phyloP scores from a whole-genome alignment of 2,329 filamentous ascomycete species.

The Neoascochyta sp. region DNA sequence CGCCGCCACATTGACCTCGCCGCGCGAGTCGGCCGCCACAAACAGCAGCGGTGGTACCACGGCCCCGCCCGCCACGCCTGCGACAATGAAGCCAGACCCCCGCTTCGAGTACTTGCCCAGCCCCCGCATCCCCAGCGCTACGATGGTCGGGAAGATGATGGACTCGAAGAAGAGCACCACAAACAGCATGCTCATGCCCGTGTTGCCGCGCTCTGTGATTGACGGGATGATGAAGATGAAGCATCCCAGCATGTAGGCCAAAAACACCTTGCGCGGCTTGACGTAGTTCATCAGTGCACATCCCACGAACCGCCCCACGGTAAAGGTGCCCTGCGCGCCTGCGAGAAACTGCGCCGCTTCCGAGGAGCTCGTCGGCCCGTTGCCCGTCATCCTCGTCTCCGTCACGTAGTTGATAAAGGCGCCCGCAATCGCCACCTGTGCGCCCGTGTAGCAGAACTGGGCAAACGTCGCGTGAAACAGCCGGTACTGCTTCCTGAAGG shows the following conservation, averaged over 20 bases:
- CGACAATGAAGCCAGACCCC: constrained; percentile 69
- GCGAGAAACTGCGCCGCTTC: constrained; percentile 66
- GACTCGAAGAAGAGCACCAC: constrained; percentile 78
- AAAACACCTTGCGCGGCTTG: constrained; percentile 66
- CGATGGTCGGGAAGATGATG: constrained; percentile 78
- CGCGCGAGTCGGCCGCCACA: constrained; percentile 61
- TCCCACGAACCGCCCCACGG: constrained; percentile 67
- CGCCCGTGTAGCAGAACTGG: constrained; percentile 77
- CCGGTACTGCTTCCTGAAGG: constrained; percentile 61
- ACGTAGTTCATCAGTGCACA: constrained; percentile 62
- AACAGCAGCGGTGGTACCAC: constrained; percentile 69
- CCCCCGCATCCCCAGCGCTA: constrained; percentile 72
- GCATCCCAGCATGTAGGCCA: constrained; percentile 62
- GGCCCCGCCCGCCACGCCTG: constrained; percentile 68
- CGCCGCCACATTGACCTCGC: constrained; percentile 25
- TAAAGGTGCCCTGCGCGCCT: constrained; percentile 69
- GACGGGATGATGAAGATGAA: constrained; percentile 53
- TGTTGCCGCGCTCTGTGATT: constrained; percentile 51
- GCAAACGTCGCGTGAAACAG: constrained; percentile 72
- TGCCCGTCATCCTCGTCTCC: constrained; percentile 42
- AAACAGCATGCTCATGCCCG: constrained; percentile 60
- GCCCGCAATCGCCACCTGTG: constrained; percentile 57
- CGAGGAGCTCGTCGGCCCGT: constrained; percentile 40
- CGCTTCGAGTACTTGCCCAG: constrained; percentile 74
- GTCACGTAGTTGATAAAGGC: constrained; percentile 46